phyloP scores from a whole-genome alignment of 2,329 filamentous ascomycete species.

The Aspergillus unguis region DNA sequence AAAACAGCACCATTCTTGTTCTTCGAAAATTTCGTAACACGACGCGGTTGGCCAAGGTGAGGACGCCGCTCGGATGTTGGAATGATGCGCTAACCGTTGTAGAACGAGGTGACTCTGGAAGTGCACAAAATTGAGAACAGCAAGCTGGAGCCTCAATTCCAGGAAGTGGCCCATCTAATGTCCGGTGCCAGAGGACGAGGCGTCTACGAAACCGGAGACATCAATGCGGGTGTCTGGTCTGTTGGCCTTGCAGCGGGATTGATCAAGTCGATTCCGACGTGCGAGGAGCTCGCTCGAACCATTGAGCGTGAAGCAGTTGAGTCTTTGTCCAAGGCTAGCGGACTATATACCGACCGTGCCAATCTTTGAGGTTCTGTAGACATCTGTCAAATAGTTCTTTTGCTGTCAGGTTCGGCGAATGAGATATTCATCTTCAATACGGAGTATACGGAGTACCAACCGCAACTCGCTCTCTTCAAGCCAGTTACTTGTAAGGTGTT shows the following conservation, averaged over 20 bases:
- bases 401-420: too few species aligned
- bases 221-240: slow-evolving; percentile 9
- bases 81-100: background rate
- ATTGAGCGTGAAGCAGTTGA: slow-evolving; percentile 8
- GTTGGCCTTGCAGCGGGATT: slow-evolving; percentile 4
- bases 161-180: slow-evolving; percentile 10
- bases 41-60: slow-evolving; percentile 6
- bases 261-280: slow-evolving; percentile 8
- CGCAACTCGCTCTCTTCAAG: too few species aligned
- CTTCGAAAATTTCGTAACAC: slow-evolving; percentile 41
- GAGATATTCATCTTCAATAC: too few species aligned
- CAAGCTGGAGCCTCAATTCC: slow-evolving; percentile 7
- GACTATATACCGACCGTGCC: slow-evolving; percentile 2
- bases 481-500: too few species aligned
- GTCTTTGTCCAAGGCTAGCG: background rate
- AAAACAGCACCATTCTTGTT: slow-evolving; percentile 86
- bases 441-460: too few species aligned
- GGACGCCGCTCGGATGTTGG: background rate
- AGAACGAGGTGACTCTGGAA: slow-evolving; percentile 11
- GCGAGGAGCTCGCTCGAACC: slow-evolving; percentile 3
- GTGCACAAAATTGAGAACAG: slow-evolving; percentile 9
- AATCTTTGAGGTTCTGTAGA: slow-evolving; percentile 1
- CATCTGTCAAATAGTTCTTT: background rate
- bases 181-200: slow-evolving; percentile 6
- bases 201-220: slow-evolving; percentile 10